Percentiles rank a stretch among this genome's conserved stretches.
Evolutionary conservation across 2,329 filamentous ascomycete genomes (phyloP).

Genomic region (Cladosporium sp.): DNA sequence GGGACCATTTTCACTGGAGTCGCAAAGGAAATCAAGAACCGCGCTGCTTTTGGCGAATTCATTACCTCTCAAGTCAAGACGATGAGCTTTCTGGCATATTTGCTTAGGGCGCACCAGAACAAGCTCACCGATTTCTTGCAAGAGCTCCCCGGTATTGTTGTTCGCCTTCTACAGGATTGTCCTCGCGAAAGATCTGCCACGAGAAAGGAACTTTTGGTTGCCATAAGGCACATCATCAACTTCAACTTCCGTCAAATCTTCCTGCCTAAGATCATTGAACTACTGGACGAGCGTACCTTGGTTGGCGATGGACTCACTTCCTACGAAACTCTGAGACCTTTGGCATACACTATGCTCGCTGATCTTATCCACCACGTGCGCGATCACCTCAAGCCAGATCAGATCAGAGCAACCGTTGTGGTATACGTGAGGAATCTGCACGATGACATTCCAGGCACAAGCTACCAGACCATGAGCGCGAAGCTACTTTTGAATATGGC

Average conservation of each 20-base stretch:
- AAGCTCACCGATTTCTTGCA: conserved; percentile 84
- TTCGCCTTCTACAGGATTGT: conserved; percentile 87
- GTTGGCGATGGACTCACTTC: conserved; percentile 96
- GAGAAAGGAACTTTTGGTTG: conserved; percentile 90
- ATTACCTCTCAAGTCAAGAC: conserved; percentile 98
- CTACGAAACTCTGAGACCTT: conserved; percentile 89
- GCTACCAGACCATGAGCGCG: conserved; percentile 99
- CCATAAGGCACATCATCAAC: conserved; percentile 97
- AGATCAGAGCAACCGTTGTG: conserved; percentile 92
- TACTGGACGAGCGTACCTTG: conserved; percentile 87
- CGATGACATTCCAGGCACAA: conserved; percentile 84
- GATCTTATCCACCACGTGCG: conserved; percentile 96
- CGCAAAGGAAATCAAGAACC: conserved; percentile 87
- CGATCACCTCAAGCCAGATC: conserved; percentile 78
- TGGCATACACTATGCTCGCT: conserved; percentile 97
- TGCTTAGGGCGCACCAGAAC: conserved; percentile 80
- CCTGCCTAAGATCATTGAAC: conserved; percentile 85
- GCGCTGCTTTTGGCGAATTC: conserved; percentile 92
- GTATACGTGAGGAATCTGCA: conserved; percentile 96
- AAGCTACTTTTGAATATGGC: conserved; percentile 97
- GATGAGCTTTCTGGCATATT: conserved; percentile 95
- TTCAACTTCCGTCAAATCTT: conserved; percentile 98
- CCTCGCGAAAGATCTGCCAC: conserved; percentile 90
- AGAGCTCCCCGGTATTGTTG: conserved; percentile 80
- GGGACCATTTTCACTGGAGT: conserved; percentile 87